Percentiles rank a stretch among this genome's conserved stretches.
These are phyloP conservation scores for Anthoceros angustus DNA, from an alignment of 225 moss, liverwort and hornwort genomes.

Conservation along the genomic window DNA sequence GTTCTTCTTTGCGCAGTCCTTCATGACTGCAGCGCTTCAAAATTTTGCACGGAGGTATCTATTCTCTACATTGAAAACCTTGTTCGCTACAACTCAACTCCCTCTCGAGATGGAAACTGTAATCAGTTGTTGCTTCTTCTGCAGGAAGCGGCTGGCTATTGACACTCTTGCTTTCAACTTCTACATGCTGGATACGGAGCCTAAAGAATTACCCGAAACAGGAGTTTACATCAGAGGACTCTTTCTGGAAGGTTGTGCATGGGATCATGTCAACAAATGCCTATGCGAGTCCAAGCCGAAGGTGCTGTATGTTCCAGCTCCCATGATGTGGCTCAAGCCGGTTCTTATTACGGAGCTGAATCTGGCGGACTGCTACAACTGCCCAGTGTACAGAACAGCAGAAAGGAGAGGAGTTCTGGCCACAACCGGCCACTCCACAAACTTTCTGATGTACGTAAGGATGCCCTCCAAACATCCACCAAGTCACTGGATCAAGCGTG, in stretches of 20 bases:
- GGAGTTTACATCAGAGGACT: constrained; percentile 75
- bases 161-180: constrained; percentile 83
- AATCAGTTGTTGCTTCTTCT: background rate
- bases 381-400: constrained; percentile 67
- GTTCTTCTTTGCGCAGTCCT: constrained; percentile 95
- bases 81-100: background rate
- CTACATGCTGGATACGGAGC: constrained; percentile 48
- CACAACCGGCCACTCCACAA: constrained; percentile 88
- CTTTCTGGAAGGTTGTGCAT: constrained; percentile 64
- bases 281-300: constrained; percentile 74
- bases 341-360: constrained; percentile 39
- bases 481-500: constrained; percentile 65
- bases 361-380: constrained; percentile 48
- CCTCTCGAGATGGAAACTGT: background rate
- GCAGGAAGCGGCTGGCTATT: constrained; percentile 52
- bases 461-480: constrained; percentile 48
- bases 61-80: background rate
- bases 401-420: constrained; percentile 67
- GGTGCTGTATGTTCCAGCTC: constrained; percentile 46
- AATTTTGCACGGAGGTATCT: constrained; percentile 44
- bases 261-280: constrained; percentile 38
- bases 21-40: constrained; percentile 89
- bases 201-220: constrained; percentile 22
- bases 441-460: constrained; percentile 75
- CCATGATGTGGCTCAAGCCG: constrained; percentile 61